phyloP scores from a whole-genome alignment of 164 flowering plant species.

The Santalum album region DNA sequence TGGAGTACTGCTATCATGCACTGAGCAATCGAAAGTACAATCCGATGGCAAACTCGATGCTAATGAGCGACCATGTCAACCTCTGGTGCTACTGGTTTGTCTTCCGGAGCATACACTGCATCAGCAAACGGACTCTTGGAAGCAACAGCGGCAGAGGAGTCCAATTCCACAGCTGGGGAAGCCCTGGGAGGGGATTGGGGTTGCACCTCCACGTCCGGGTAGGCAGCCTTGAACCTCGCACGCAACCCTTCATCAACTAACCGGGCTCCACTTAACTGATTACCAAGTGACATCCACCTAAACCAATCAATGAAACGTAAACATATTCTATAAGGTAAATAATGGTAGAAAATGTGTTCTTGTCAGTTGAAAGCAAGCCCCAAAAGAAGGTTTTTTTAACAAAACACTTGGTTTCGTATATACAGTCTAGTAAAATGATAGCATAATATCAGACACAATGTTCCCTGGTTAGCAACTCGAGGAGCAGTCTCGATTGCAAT shows the following conservation, averaged over 20 bases:
- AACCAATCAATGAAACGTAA: not conserved
- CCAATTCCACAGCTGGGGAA: constrained; percentile 73
- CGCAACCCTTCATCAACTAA: constrained; percentile 90
- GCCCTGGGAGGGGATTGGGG: constrained; percentile 84
- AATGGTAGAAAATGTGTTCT: not conserved
- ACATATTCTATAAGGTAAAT: not conserved
- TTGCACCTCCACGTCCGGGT: constrained; percentile 90
- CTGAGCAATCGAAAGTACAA: too few species aligned
- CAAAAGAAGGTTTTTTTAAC: too few species aligned
- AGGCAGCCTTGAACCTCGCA: constrained; percentile 95
- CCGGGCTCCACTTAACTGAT: constrained; percentile 75
- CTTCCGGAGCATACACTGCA: constrained; percentile 31
- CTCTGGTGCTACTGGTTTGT: constrained; percentile 35
- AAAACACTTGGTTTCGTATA: too few species aligned
- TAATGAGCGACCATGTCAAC: constrained; percentile 36
- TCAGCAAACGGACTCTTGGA: constrained; percentile 48
- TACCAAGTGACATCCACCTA: constrained; percentile 97
- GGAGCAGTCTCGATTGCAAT: too few species aligned
- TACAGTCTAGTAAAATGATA: too few species aligned
- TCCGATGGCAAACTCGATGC: too few species aligned
- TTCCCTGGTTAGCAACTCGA: too few species aligned
- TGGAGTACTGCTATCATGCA: too few species aligned
- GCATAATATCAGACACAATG: too few species aligned
- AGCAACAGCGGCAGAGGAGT: constrained; percentile 33
- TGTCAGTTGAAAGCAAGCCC: not conserved